Evolutionary conservation across 2,329 filamentous ascomycete genomes (phyloP), one percentile per base, ranked within the genome.

Genomic region (Botrytis cinerea): DNA sequence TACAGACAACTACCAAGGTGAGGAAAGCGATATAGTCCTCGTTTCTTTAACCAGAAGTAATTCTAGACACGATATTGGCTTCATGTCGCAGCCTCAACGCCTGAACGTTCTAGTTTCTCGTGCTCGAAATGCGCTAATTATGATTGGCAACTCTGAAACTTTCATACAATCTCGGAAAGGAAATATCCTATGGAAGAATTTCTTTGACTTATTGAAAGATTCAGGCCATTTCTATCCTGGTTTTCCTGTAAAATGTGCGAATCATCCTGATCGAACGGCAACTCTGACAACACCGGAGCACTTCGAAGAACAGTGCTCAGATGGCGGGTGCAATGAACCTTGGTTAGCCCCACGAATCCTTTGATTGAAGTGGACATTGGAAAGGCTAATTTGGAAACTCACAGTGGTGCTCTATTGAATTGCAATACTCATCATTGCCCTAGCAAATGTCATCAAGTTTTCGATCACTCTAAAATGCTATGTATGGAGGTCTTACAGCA

Each of bases 1-100:
- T 4, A 14, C 4, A 91, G 92, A 94, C 75, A 94, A 94, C 75
- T 95, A 92, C 73, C 92, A 94, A 79, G 92, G 92, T 1, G 92
- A 94, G 78, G 92, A 95, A 76, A 90, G 88, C 54, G 88, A 94
- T 1, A 91, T 95, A 25, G 89, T 94, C 0, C 86, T 95, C 12
- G 87, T 84, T 0, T 91, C 90, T 0, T 80, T 94, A 18, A 93
- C 91, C 0, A 83, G 92, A 7, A 92, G 91, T 79, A 94, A 94
- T 75, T 73, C 78, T 0, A 78, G 79, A 0, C 86, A 88, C 0
- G 89, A 93, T 1, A 92, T 94, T 45, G 92, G 92, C 0, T 94
- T 94, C 79, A 89, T 94, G 84, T 79, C 83, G 0, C 84, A 90
- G 0, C 88, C 88, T 0, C 87, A 94, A 76, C 85, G 92, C 1